Evolutionary conservation across 495 filamentous ascomycete species (phyloP), one percentile per base, ranked within the genome.

Genomic region (Penicillium antarcticum): DNA sequence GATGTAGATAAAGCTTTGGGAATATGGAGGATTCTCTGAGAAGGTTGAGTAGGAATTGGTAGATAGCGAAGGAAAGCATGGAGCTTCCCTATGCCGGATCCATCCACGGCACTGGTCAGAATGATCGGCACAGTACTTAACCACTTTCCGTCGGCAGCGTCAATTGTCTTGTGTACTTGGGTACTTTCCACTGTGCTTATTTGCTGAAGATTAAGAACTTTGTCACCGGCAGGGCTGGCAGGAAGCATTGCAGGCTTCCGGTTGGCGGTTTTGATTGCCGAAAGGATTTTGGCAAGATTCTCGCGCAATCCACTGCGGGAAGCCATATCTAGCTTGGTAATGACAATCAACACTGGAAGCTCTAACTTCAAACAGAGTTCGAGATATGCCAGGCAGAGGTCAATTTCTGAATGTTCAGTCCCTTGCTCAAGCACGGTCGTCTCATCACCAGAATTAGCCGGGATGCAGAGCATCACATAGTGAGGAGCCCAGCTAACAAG

Each of bases 401-500:
- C 87, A 42, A 87, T 80, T 35, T 82, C 78, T 8, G 73, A 69
- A 31, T 78, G 78, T 24, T 77, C 75, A 6, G 69, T 61, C 5
- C 78, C 77, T 31, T 82, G 68, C 35, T 84, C 80, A 32, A 72
- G 58, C 1, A 80, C 69, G 11, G 66, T 44, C 13, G 57, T 61
- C 32, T 73, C 71, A 33, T 85, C 81, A 24, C 74, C 77, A 53
- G 87, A 85, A 60, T 92, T 89, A 18, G 90, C 91, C 17, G 92
- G 84, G 48, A 97, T 84, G 59, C 95, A 95, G 10, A 96, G 80
- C 38, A 95, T 62, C 6, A 89, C 91, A 82, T 91, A 96, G 63
- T 98, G 92, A 17, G 94, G 94, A 17, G 89, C 90, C 91, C 94
- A 98, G 45, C 92, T 91, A 40, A 98, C 75, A n/a, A 97, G 72